Evolutionary conservation across 2,329 filamentous ascomycete species (phyloP), one percentile per base, ranked within the genome.

Genomic region (Aspergillus floridensis): DNA sequence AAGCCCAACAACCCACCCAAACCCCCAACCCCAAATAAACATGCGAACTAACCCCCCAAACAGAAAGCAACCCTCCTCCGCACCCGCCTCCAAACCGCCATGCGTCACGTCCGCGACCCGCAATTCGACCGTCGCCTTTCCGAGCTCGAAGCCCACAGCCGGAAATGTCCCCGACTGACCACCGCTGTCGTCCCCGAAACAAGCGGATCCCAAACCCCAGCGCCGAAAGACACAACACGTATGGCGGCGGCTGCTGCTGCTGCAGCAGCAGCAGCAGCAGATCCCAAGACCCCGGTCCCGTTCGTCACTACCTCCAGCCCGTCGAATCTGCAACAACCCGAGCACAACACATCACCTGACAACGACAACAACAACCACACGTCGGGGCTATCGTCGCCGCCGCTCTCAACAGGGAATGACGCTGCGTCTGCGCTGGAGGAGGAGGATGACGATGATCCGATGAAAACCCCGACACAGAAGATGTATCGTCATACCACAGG

Each of bases 41-140:
- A 46, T 2, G 8, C 38, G 49, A 47, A 41, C 63, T 65, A 55
- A 68, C 63, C 29, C 59, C 49, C n/a, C 31, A 16, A 29, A 50
- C 52, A 78, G 76, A 78, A 76, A 77, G 76, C 76, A 53, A 68
- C 54, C 47, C 70, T 77, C 11, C 74, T 77, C 50, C 73, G 71
- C 53, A 72, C 58, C 60, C 71, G 71, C 61, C 67, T 78, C 54
- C 76, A 76, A 65, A 72, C 66, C 46, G 76, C 76, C 50, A 76
- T 77, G 75, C 75, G 73, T 49, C 72, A 69, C 56, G 71, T 76
- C 47, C 66, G 68, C 59, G 67, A 73, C 58, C 68, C 74, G 57
- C 71, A 76, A 58, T 71, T 78, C 53, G 76, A 78, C 58, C 74
- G 73, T 19, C 70, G 75, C 16, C 59, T 78, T 31, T 76, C 74